Base-by-base conservation (phyloP, 805 yeast genomes). In the Teunomyces gatunensis region DNA sequence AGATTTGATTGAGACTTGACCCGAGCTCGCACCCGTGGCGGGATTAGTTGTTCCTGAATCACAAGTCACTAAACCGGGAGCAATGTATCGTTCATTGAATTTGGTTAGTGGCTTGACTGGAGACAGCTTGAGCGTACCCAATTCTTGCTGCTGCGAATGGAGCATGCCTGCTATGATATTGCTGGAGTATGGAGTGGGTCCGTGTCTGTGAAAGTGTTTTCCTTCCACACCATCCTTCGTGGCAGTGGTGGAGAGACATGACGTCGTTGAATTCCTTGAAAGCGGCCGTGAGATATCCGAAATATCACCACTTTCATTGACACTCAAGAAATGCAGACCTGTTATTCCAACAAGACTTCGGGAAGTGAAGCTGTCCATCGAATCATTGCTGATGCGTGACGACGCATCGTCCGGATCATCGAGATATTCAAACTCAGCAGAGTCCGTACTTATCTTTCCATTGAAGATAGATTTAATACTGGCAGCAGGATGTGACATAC, bases 181-280 rank as follows among this genome's bases (percentile, higher is more conserved):
- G 40, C 59, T 58, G 2, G 73, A 63, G 49, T 67, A 71, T 2
- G 64, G 59, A n/a, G 66, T 64, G 5, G 71, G 73, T 0, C 74
- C 73, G 23, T 59, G 60, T 41, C 83, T 66, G 54, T 74, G 80
- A 39, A 80, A 68, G 42, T 78, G 65, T 50, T 78, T 77, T 4
- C 90, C 90, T 58, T 84, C 88, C 3, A 84, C 63, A 0, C 90
- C 89, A 60, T 85, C 89, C 54, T 85, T 84, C 13, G 87, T 83
- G 18, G 89, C 89, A 4, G 85, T 83, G 34, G 84, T 82, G 0
- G 89, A 83, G n/a, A 84, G 60, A 29, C 87, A 84, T 1, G 88
- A 82, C 0, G 87, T 80, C 15, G 78, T 77, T 20, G 86, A 80
- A 40, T 78, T 76, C 42, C 88, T 72, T 0, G 88, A 83, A 17